These are phyloP conservation scores for Globisporangium yorkense DNA, from an alignment of 352 stramenopile species.

Conservation along the genomic window DNA sequence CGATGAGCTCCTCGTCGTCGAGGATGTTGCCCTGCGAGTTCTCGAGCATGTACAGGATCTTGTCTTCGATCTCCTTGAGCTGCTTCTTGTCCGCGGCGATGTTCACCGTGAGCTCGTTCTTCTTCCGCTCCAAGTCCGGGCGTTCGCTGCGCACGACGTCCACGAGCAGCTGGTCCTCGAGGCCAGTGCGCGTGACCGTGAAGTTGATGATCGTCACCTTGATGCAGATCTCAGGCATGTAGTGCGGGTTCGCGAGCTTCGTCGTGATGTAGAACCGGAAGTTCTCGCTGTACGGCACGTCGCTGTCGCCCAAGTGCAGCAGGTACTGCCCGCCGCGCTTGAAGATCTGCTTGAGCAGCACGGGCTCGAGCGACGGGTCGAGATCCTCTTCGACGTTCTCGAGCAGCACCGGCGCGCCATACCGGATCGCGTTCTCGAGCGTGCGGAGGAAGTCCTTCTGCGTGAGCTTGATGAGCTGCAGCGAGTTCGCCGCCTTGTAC, in stretches of 20 bases:
- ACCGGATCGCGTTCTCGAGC: constrained; percentile 90
- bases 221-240: constrained; percentile 94
- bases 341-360: constrained; percentile 92
- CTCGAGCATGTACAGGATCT: constrained; percentile 92
- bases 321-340: constrained; percentile 88
- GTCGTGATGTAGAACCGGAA: constrained; percentile 94
- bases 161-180: constrained; percentile 92
- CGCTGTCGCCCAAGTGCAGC: constrained; percentile 87
- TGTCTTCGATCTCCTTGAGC: constrained; percentile 93
- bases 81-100: constrained; percentile 92
- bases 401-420: constrained; percentile 87
- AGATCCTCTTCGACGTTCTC: constrained; percentile 94
- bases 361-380: constrained; percentile 90
- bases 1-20: constrained; percentile 92
- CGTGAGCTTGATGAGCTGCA: constrained; percentile 92
- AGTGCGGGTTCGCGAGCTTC: constrained; percentile 92
- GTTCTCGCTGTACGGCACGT: constrained; percentile 90
- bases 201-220: constrained; percentile 96
- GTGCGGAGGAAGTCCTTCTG: constrained; percentile 91
- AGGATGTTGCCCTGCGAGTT: constrained; percentile 93
- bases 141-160: constrained; percentile 91
- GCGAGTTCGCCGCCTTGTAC: constrained; percentile 62
- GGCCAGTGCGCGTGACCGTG: constrained; percentile 88
- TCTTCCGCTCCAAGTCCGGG: constrained; percentile 89
- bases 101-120: constrained; percentile 90